Evolutionary conservation across 371 early-diverging fungal genomes (phyloP).

Genomic region (Mucor indicus): DNA sequence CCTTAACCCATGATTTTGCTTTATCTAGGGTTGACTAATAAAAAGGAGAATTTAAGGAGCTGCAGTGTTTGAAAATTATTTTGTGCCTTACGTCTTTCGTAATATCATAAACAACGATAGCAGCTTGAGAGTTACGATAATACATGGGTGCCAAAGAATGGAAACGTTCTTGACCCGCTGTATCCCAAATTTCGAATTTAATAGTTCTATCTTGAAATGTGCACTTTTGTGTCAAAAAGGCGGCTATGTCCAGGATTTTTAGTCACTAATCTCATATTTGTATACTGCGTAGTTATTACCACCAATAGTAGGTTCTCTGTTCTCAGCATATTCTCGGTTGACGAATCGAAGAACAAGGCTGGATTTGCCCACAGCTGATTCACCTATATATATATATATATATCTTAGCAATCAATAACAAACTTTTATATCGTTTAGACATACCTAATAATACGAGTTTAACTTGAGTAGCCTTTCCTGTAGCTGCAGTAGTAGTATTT

Average conservation of each 20-base stretch:
- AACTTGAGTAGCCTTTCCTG: slow-evolving; percentile 53
- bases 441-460: slow-evolving; percentile 73
- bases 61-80: background rate
- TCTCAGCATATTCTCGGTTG: slow-evolving; percentile 89
- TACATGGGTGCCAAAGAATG: slow-evolving; percentile 98
- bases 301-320: slow-evolving; percentile 97
- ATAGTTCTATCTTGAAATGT: slow-evolving; percentile 63
- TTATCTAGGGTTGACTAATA: slow-evolving; percentile 85
- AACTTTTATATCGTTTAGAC: background rate
- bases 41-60: background rate
- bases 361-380: slow-evolving; percentile 86
- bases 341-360: slow-evolving; percentile 83
- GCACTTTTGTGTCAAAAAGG: slow-evolving; percentile 76
- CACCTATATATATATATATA: slow-evolving; percentile 61
- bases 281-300: slow-evolving; percentile 36
- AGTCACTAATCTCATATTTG: background rate
- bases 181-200: slow-evolving; percentile 93
- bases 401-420: too few relatives aligned
- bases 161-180: slow-evolving; percentile 90
- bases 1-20: slow-evolving; percentile 99
- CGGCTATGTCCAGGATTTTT: slow-evolving; percentile 43
- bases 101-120: slow-evolving; percentile 93
- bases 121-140: slow-evolving; percentile 96
- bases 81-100: slow-evolving; percentile 72
- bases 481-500: background rate